Base-by-base conservation (phyloP, 257 asterid genomes). In the Nicotiana otophora region DNA sequence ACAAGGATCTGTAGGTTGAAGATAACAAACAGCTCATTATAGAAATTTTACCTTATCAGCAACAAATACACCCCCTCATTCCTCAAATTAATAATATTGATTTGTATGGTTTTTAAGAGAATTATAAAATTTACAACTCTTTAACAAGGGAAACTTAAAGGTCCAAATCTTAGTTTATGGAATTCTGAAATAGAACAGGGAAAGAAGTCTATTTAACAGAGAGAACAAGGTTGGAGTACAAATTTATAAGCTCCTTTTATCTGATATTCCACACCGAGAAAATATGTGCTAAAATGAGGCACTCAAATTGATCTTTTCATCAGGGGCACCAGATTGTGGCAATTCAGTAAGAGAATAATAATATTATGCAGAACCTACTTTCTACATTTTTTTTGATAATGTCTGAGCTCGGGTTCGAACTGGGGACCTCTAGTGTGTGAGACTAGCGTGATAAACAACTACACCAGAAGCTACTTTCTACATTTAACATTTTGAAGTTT, bases 381-480 rank as follows among this genome's bases (percentile, higher is more conserved):
- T 63, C 36, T 33, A 63, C 34, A 63, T 63, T 10, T 58, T 36
- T 42, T 42, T 42, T 42, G 11, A 42, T 3, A 7, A 5, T 89
- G 92, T 87, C 94, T 89, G 90, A 91, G 93, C 92, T 91, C 91
- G 88, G 92, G 91, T 86, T 88, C 90, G 92, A 87, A 91, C 91
- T 89, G 91, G 93, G 91, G 92, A 91, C 91, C 94, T 89, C 90
- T 91, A 88, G 91, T 88, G 94, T 88, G 94, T 89, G 92, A 91
- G 93, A 91, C 91, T 89, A 88, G 91, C 91, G 89, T 89, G 94
- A 91, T 91, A 88, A 91, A 93, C 94, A n/a, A 89, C 94, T 91
- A 91, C 93, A 26, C 31, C 31, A 61, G 34, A 62, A 11, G 34
- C 34, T 63, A 63, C 19, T 26, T 63, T 63, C 68, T 33, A 63